Percentiles rank a stretch among this genome's conserved stretches.
These are phyloP conservation scores for Corylus americana DNA, from an alignment of 306 rosid species.

Conservation along the genomic window DNA sequence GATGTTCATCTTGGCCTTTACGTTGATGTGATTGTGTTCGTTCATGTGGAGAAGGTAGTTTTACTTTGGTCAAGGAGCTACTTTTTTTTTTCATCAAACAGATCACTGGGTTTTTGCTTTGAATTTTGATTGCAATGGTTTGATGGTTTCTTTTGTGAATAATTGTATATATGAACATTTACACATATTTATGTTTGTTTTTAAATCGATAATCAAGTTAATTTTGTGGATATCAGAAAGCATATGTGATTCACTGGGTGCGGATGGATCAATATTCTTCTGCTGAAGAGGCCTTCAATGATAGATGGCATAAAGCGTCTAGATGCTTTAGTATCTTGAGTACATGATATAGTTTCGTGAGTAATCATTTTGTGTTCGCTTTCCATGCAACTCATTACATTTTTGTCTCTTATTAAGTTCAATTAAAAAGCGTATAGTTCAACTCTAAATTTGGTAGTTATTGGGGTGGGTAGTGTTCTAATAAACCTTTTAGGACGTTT, in stretches of 20 bases:
- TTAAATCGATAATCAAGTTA: background rate
- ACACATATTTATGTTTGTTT: background rate
- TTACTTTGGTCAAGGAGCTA: slow-evolving; percentile 15
- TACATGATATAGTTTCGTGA: slow-evolving; percentile 81
- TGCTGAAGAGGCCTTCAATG: slow-evolving; percentile 67
- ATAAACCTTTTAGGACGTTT: too few relatives aligned
- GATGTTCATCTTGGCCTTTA: slow-evolving; percentile 95
- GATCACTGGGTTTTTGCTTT: background rate
- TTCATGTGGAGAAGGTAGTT: slow-evolving; percentile 89
- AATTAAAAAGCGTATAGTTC: slow-evolving; percentile 19
- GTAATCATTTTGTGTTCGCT: slow-evolving; percentile 28
- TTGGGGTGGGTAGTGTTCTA: too few relatives aligned
- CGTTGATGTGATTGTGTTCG: slow-evolving; percentile 82
- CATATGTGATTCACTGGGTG: slow-evolving; percentile 85
- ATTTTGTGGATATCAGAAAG: slow-evolving; percentile 61
- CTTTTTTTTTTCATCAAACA: background rate
- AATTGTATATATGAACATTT: background rate
- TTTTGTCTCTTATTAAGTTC: slow-evolving; percentile 1
- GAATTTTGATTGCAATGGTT: background rate
- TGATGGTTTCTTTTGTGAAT: background rate
- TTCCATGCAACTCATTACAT: slow-evolving; percentile 9
- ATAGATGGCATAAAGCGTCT: slow-evolving; percentile 48
- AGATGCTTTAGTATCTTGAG: slow-evolving; percentile 68
- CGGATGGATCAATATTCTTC: slow-evolving; percentile 76
- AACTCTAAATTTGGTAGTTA: too few relatives aligned